phyloP scores from a whole-genome alignment of 2,329 filamentous ascomycete genomes.

The Claviceps digitariae region DNA sequence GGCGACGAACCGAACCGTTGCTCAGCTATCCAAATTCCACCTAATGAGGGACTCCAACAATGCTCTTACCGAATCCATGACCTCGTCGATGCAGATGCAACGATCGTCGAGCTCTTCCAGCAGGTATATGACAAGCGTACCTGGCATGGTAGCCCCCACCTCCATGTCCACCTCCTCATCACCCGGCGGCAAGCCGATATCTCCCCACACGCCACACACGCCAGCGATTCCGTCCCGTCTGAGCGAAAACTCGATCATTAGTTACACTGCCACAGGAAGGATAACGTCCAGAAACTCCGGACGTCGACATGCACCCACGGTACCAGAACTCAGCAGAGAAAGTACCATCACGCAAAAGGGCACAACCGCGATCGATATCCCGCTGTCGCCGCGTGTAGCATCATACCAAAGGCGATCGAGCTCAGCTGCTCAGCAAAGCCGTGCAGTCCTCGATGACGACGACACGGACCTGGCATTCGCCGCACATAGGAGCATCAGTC shows the following conservation, averaged over 20 bases:
- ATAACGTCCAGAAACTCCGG: slow-evolving; percentile 16
- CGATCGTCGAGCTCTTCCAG: slow-evolving; percentile 65
- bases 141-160: slow-evolving; percentile 56
- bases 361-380: slow-evolving; percentile 59
- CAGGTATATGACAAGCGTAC: slow-evolving; percentile 43
- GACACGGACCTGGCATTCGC: slow-evolving; percentile 47
- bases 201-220: slow-evolving; percentile 81
- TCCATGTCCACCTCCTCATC: slow-evolving; percentile 78
- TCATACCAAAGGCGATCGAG: slow-evolving; percentile 49
- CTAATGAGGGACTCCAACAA: slow-evolving; percentile 82
- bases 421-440: slow-evolving; percentile 53
- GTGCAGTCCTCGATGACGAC: slow-evolving; percentile 41
- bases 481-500: slow-evolving; percentile 51
- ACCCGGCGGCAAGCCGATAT: slow-evolving; percentile 77
- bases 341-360: slow-evolving; percentile 33
- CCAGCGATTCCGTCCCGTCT: slow-evolving; percentile 89
- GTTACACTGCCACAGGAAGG: slow-evolving; percentile 18
- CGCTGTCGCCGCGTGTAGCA: slow-evolving; percentile 50
- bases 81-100: slow-evolving; percentile 74
- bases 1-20: slow-evolving; percentile 60
- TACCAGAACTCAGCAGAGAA: slow-evolving; percentile 21
- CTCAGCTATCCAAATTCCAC: slow-evolving; percentile 74
- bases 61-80: slow-evolving; percentile 82
- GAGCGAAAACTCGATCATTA: slow-evolving; percentile 68
- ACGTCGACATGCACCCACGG: slow-evolving; percentile 13